phyloP scores from a whole-genome alignment of 306 rosid genomes.

The Cicer pinnatifidum region DNA sequence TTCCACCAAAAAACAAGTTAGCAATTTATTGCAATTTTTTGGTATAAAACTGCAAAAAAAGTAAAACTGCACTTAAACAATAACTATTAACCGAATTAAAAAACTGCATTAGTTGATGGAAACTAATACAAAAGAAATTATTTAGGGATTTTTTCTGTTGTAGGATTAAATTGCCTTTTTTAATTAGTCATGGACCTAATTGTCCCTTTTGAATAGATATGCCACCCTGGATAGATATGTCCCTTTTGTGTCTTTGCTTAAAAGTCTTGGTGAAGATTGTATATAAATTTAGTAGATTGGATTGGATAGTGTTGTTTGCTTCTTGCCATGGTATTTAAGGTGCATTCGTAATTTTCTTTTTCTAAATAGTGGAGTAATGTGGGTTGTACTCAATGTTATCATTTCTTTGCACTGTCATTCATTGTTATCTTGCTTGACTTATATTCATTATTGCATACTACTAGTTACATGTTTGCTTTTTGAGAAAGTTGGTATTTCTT shows the following conservation, averaged over 20 bases:
- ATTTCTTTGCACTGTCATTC: slow-evolving; percentile 40
- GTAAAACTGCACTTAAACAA: no score
- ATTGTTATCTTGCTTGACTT: slow-evolving; percentile 29
- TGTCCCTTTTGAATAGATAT: no score
- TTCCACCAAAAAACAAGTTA: background rate
- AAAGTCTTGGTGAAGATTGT: slow-evolving; percentile 26
- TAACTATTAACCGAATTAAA: no score
- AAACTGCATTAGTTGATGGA: no score
- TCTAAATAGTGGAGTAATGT: slow-evolving; percentile 22
- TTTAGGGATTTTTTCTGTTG: no score
- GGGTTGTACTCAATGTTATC: slow-evolving; percentile 6
- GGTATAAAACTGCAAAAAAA: no score
- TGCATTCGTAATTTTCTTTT: slow-evolving; percentile 18
- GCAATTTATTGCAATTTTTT: no score
- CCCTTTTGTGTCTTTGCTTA: background rate
- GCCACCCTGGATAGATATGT: no score
- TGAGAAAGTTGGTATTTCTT: slow-evolving; percentile 30
- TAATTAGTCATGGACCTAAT: no score
- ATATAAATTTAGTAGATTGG: slow-evolving; percentile 25
- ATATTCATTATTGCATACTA: background rate
- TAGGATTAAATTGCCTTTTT: no score
- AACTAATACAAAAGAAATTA: no score
- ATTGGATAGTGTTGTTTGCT: slow-evolving; percentile 11
- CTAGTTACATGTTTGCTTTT: slow-evolving; percentile 16
- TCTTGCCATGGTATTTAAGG: slow-evolving; percentile 34